phyloP scores from a whole-genome alignment of 169 alveolate genomes.

The Blepharisma undulans region DNA sequence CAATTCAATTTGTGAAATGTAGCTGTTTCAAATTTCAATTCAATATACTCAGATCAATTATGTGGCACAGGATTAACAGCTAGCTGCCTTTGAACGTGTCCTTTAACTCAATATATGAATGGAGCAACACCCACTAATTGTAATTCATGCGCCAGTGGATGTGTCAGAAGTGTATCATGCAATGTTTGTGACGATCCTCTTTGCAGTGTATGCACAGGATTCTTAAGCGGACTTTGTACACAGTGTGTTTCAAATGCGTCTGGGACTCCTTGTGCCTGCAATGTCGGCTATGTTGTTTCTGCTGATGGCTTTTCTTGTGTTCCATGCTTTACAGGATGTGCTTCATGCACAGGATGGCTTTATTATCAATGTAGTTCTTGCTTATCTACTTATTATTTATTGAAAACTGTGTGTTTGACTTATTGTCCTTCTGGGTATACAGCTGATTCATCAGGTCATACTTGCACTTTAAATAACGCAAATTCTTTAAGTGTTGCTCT shows the following conservation, averaged over 20 bases:
- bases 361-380: not conserved
- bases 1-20: not conserved
- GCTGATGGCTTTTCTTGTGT: not conserved
- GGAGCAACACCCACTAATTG: not conserved
- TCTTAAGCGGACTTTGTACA: not conserved
- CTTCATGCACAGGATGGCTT: not conserved
- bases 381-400: not conserved
- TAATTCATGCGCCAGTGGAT: not conserved
- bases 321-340: not conserved
- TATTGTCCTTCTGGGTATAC: constrained; percentile 19
- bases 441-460: not conserved
- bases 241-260: not conserved
- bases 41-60: not conserved
- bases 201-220: not conserved
- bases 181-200: not conserved
- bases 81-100: not conserved
- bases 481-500: not conserved
- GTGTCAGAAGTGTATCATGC: not conserved
- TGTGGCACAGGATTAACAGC: not conserved
- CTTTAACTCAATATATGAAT: not conserved
- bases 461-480: not conserved
- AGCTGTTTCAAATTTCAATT: not conserved
- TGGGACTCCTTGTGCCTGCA: not conserved
- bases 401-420: not conserved
- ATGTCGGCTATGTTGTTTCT: not conserved